Percentiles rank a stretch among this genome's conserved stretches.
phyloP scores from a whole-genome alignment of 2,329 filamentous ascomycete species.

The Sclerotinia trifoliorum region DNA sequence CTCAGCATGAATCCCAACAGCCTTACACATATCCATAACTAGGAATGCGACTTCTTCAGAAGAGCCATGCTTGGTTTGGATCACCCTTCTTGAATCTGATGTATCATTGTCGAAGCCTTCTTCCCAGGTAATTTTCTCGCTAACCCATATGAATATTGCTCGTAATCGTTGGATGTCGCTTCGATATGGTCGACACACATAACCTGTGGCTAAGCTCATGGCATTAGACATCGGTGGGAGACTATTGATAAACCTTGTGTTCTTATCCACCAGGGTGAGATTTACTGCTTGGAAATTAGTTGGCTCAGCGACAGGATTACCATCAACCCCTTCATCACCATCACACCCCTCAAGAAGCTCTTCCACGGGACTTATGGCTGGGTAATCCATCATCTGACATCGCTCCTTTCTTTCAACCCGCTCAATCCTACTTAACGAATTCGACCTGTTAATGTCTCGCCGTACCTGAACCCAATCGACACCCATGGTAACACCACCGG shows the following conservation, averaged over 20 bases:
- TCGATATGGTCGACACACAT: slow-evolving; percentile 89
- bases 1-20: slow-evolving; percentile 84
- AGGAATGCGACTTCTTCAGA: slow-evolving; percentile 86
- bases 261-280: slow-evolving; percentile 89
- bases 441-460: slow-evolving; percentile 91
- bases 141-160: slow-evolving; percentile 96
- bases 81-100: slow-evolving; percentile 72
- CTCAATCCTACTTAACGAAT: slow-evolving; percentile 88
- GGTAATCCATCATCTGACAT: slow-evolving; percentile 91
- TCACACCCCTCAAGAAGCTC: slow-evolving; percentile 81
- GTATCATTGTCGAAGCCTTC: slow-evolving; percentile 85
- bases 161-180: slow-evolving; percentile 90
- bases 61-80: slow-evolving; percentile 79
- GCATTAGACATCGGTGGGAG: slow-evolving; percentile 81
- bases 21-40: slow-evolving; percentile 89
- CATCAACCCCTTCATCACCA: slow-evolving; percentile 86
- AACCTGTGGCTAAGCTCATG: slow-evolving; percentile 79
- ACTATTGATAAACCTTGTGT: slow-evolving; percentile 82
- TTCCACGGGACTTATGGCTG: slow-evolving; percentile 84
- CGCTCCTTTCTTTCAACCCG: slow-evolving; percentile 79
- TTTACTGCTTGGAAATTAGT: slow-evolving; percentile 80
- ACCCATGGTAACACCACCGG: slow-evolving; percentile 49
- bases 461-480: slow-evolving; percentile 98
- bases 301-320: slow-evolving; percentile 75
- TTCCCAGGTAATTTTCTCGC: slow-evolving; percentile 94